Percentiles rank a stretch among this genome's conserved stretches.
These are phyloP conservation scores for Spinellus fusiger DNA, from an alignment of 192 early-diverging fungal species.

Conservation along the genomic window DNA sequence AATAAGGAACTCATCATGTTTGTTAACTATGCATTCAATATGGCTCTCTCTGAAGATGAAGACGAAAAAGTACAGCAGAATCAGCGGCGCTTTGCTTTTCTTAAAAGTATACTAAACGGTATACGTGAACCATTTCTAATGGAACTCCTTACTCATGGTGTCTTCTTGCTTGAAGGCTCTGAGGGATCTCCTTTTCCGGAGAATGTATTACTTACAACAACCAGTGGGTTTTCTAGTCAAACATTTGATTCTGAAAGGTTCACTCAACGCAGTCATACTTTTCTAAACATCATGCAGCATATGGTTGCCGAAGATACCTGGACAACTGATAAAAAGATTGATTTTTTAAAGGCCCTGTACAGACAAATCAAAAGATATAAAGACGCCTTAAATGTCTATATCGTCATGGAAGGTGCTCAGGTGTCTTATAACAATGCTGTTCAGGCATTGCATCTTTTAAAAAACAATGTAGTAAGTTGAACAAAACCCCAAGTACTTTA, in stretches of 20 bases:
- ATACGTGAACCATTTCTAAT: conserved; percentile 22
- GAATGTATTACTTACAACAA: conserved; percentile 16
- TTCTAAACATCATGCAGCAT: conserved; percentile 41
- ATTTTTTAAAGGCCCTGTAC: conserved; percentile 35
- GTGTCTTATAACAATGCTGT: conserved; percentile 37
- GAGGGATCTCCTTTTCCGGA: conserved; percentile 4
- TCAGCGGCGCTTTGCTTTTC: conserved; percentile 21
- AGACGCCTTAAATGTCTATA: conserved; percentile 30
- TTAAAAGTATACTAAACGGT: conserved; percentile 27
- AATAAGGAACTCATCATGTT: conserved; percentile 28
- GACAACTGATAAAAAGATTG: conserved; percentile 37
- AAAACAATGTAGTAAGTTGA: conserved; percentile 24
- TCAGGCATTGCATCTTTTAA: conserved; percentile 27
- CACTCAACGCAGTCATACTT: conserved; percentile 15
- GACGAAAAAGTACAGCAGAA: neutral
- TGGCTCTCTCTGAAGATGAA: conserved; percentile 16
- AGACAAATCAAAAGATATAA: conserved; percentile 40
- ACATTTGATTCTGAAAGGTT: conserved; percentile 20
- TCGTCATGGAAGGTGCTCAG: conserved; percentile 44
- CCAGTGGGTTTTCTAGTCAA: neutral
- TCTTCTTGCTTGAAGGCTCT: conserved; percentile 18
- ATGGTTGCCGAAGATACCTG: conserved; percentile 36
- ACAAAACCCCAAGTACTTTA: neutral
- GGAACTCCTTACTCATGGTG: conserved; percentile 22
- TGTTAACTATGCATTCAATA: conserved; percentile 29